These are phyloP conservation scores for Circinella minor DNA, from an alignment of 371 early-diverging fungal species.

Conservation along the genomic window DNA sequence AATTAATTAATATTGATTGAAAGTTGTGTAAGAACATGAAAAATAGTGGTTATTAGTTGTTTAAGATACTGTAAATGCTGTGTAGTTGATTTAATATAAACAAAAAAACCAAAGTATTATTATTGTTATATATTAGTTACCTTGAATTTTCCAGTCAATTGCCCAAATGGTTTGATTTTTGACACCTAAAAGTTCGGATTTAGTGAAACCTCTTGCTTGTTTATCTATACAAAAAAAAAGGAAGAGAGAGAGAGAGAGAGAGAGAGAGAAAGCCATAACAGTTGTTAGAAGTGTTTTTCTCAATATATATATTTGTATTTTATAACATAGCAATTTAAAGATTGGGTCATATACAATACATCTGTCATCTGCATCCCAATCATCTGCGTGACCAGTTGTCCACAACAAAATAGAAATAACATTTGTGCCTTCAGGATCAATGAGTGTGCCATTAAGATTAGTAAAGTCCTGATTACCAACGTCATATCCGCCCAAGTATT, in stretches of 20 bases:
- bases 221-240: constrained; percentile 1
- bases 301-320: too few species aligned
- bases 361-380: constrained; percentile 14
- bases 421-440: constrained; percentile 20
- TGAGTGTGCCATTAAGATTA: constrained; percentile 13
- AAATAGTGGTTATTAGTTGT: too few species aligned
- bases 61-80: too few species aligned
- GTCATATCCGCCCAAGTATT: constrained; percentile 28
- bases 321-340: too few species aligned
- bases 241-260: too few species aligned
- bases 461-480: constrained; percentile 22
- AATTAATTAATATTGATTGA: too few species aligned
- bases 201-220: constrained; percentile 19
- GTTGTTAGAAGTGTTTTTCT: too few species aligned
- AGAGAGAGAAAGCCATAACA: too few species aligned
- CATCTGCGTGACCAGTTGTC: constrained; percentile 31
- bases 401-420: constrained; percentile 24
- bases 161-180: constrained; percentile 6
- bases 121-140: background rate
- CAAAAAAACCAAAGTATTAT: too few species aligned
- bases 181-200: constrained; percentile 17
- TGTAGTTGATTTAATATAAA: too few species aligned
- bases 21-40: too few species aligned
- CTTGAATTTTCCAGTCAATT: constrained; percentile 27
- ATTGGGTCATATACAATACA: background rate